Evolutionary conservation across 2,329 filamentous ascomycete genomes (phyloP), one percentile per base, ranked within the genome.

Genomic region (Cladobotryum protrusum): DNA sequence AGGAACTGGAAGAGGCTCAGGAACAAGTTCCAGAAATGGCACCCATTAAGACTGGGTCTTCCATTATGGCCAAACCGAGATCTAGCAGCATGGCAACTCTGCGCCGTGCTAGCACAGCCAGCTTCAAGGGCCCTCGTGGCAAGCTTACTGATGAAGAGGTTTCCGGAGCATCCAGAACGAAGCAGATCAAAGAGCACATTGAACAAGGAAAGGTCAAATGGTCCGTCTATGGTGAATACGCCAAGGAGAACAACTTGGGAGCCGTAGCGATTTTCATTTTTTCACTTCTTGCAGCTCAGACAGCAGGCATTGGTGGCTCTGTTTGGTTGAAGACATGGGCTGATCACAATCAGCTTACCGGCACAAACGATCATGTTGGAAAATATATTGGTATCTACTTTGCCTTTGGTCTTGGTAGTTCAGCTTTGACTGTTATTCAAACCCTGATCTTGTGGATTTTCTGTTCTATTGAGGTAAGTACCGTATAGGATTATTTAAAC

Each of bases 151-250:
- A 97, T 59, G 90, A 97, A 60, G 89, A 92, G 69, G 83, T 88
- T 47, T 81, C 80, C 3, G 78, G 73, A 43, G 72, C 82, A 48
- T 74, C 85, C 61, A 92, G 89, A 71, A 90, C 87, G 41, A 89
- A 85, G 63, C 91, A 96, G 68, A 78, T 77, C 50, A 95, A 96
- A 69, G 93, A 99, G 67, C 86, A 86, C 57, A 79, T 82, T 2
- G 90, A 99, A 67, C 90, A 99, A 71, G 93, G 93, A 62, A 96
- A 97, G 67, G 93, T 99, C 59, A 97, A 96, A 69, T 97, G 93
- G 91, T 61, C 63, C 60, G 92, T 99, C 24, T 99, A 99, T 64
- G 75, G 77, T 15, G 91, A 96, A 69, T 99, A 99, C 62, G 95
- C 93, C 50, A 96, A 89, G 71, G 89, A 89, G 52, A 96, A 89